Conservation (phyloP, 768 basidiomycete genomes). For the Psilocybe cubensis region DNA sequence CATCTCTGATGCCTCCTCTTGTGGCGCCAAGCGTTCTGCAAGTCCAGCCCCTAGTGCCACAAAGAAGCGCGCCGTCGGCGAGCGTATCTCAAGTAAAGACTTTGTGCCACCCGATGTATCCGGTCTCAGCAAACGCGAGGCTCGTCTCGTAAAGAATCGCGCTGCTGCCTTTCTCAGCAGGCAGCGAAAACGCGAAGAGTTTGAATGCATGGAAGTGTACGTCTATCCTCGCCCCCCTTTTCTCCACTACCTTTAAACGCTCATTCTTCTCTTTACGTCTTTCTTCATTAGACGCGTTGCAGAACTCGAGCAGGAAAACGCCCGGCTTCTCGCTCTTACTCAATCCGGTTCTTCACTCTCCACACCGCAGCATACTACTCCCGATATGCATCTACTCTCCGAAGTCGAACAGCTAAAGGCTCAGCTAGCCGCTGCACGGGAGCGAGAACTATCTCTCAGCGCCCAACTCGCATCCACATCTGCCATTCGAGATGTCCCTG, state of each 20-base stretch:
- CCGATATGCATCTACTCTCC: constrained; percentile 47
- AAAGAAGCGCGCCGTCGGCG: constrained; percentile 50
- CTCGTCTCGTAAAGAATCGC: constrained; percentile 89
- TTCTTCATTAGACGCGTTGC: constrained; percentile 68
- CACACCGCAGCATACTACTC: constrained; percentile 24
- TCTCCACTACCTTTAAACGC: constrained; percentile 9
- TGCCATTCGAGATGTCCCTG: constrained; percentile 31
- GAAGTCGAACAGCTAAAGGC: constrained; percentile 71
- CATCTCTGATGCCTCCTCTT: constrained; percentile 33
- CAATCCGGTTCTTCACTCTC: constrained; percentile 40
- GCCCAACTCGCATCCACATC: constrained; percentile 56
- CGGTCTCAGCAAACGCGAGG: constrained; percentile 89
- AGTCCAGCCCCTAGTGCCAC: constrained; percentile 40
- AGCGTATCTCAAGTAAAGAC: constrained; percentile 71
- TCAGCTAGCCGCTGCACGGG: constrained; percentile 64
- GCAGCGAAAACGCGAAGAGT: constrained; percentile 91
- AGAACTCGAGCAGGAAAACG: constrained; percentile 85
- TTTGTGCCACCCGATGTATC: constrained; percentile 89
- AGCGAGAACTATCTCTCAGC: constrained; percentile 69
- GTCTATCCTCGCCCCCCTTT: constrained; percentile 34
- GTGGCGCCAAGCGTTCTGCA: constrained; percentile 48
- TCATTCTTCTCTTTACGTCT: constrained; percentile 14
- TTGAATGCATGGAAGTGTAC: constrained; percentile 89
- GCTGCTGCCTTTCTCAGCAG: constrained; percentile 91
- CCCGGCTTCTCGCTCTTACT: constrained; percentile 64